Evolutionary conservation across 2,329 filamentous ascomycete genomes (phyloP).

Genomic region (Phialemoniopsis sp.): DNA sequence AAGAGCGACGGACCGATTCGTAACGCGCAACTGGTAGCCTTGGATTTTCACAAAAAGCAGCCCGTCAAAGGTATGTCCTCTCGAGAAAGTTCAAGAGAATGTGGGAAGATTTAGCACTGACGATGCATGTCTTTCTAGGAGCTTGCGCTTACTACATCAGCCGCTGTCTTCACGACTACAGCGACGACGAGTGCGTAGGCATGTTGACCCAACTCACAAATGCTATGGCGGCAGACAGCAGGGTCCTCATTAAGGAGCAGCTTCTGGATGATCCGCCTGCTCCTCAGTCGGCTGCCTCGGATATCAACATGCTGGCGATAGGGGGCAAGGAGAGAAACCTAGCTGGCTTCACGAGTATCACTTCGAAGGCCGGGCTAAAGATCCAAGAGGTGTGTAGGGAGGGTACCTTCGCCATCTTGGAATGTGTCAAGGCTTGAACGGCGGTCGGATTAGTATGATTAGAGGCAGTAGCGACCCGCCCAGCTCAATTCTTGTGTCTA

Average conservation of each 20-base stretch:
- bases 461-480: no score
- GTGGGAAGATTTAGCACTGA: no score
- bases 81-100: no score
- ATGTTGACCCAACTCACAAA: slow-evolving; percentile 22
- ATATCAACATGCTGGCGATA: slow-evolving; percentile 15
- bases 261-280: slow-evolving; percentile 12
- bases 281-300: slow-evolving; percentile 6
- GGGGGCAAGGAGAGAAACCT: slow-evolving; percentile 17
- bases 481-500: no score
- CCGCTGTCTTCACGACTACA: slow-evolving; percentile 31
- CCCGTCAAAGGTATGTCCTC: slow-evolving; percentile 20
- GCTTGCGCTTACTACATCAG: slow-evolving; percentile 29
- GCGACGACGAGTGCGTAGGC: slow-evolving; percentile 21
- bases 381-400: slow-evolving; percentile 9
- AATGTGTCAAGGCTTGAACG: slow-evolving; percentile 19
- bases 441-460: no score
- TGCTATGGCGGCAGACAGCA: slow-evolving; percentile 22
- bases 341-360: slow-evolving; percentile 8
- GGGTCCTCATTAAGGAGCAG: slow-evolving; percentile 17
- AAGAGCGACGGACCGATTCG: slow-evolving; percentile 9
- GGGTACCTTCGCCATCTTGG: slow-evolving; percentile 11
- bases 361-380: slow-evolving; percentile 9
- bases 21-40: slow-evolving; percentile 12
- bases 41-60: slow-evolving; percentile 25
- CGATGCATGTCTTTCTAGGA: slow-evolving; percentile 14